Evolutionary conservation across 2,329 filamentous ascomycete genomes (phyloP), one percentile per base, ranked within the genome.

Genomic region (Keithomyces neogunnii): DNA sequence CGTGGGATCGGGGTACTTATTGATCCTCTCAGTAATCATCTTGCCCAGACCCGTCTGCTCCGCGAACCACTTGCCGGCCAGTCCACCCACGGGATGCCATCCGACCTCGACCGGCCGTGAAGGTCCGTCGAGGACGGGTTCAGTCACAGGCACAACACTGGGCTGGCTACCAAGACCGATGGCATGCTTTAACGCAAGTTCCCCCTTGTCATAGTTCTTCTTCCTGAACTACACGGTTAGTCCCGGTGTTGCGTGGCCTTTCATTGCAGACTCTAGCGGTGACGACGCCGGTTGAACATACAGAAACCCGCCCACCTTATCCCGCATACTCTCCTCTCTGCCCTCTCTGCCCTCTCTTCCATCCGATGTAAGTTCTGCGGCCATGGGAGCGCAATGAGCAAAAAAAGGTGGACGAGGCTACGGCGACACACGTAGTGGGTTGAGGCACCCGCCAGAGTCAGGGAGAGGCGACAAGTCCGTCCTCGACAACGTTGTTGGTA

Each of bases 1-100:
- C 3, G 77, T 80, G 3, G 78, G 78, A 58, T 82, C 78, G 0
- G 78, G 78, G 54, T 77, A 80, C 51, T 67, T 70, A 57, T 77
- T 72, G 50, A 78, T 73, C 55, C 72, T 75, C 45, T 78, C 73
- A 0, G 75, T 79, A 53, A 82, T 81, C 67, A 77, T 66, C 62
- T 74, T 76, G 3, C 78, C 78, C 28, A 81, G 60, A 0, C 74
- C 73, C 0, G 77, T 79, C 58, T 76, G 67, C 50, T 81, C 77
- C 11, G 77, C 77, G 48, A 81, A 76, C 77, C 78, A 81, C 57
- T 78, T 80, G 40, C 77, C 78, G 0, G 75, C 75, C 19, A 75
- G 64, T 0, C 78, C 78, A 13, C 71, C 76, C 5, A 82, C 77
- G 1, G 78, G 78, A 60, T 81, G 78, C 78, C 78, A 82, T 28